Evolutionary conservation across 345 rosid genomes (phyloP), one percentile per base, ranked within the genome.

Genomic region (Laguncularia racemosa): DNA sequence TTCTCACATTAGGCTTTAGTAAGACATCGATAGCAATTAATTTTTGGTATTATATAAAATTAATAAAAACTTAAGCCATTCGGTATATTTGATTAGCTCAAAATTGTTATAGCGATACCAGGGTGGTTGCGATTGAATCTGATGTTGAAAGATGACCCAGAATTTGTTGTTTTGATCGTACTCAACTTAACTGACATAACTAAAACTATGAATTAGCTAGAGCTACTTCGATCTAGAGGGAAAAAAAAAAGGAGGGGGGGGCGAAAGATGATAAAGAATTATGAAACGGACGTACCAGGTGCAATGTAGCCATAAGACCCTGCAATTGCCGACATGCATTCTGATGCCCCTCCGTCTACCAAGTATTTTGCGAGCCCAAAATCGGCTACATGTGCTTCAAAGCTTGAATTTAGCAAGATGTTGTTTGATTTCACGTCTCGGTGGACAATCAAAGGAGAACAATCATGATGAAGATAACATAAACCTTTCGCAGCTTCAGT

Each of bases 251-350:
- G 17, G 28, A 46, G 19, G 16, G 13, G 17, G 17, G 28, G 17
- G 10, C 28, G 43, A 16, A 52, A 46, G 26, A 23, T 13, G 10
- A 46, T 45, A 18, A 20, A 51, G 44, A 23, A 4, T 26, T 21
- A 19, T 15, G 28, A 40, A n/a, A 18, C 9, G 45, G 6, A 60
- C 44, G 20, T 85, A 92, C 98, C 98, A 65, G 98, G 98, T 52
- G 98, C 98, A 17, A 89, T 92, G 74, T 92, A 92, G 57, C 98
- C 98, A 20, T 92, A 92, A 0, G 96, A 92, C 55, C 96, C 98
- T 21, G 93, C 98, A 57, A 92, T 73, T 3, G 98, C 91, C 19
- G 98, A 92, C 98, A 92, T 92, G 62, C 96, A 92, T 67, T 92
- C 83, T 0, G 96, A 84, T n/a, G 90, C 76, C 13, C 84, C 98